Conservation (phyloP, 352 stramenopile species). For the Globisporangium alternatum region DNA sequence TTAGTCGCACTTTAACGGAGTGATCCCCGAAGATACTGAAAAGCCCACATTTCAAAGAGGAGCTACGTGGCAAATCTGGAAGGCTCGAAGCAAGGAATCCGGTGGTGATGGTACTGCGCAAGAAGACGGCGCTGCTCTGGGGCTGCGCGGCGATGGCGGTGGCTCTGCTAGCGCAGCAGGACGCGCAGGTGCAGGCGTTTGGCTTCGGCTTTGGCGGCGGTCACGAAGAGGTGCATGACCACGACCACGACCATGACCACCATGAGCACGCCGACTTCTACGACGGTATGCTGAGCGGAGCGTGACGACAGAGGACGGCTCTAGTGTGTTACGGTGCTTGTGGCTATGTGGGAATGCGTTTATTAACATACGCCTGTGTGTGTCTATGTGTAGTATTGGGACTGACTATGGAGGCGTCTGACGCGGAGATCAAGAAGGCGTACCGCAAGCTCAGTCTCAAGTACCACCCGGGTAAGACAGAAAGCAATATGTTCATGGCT, state of each 20-base stretch:
- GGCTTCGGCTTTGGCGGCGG: conserved; percentile 56
- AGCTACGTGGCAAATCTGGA: conserved; percentile 7
- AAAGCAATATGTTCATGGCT: neutral
- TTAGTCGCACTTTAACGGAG: neutral
- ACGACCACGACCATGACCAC: conserved; percentile 46
- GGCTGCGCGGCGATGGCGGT: conserved; percentile 26
- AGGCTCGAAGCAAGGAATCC: neutral
- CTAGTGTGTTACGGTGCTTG: conserved; percentile 6
- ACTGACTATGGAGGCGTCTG: conserved; percentile 74
- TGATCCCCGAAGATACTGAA: neutral
- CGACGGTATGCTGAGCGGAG: conserved; percentile 31
- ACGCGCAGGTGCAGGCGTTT: conserved; percentile 33
- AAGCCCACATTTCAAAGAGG: neutral
- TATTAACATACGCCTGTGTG: neutral
- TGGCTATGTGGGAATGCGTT: neutral
- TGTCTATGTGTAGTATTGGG: conserved; percentile 45
- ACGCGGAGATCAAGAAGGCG: conserved; percentile 94
- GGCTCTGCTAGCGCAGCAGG: conserved; percentile 28
- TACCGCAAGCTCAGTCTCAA: conserved; percentile 95
- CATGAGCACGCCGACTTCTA: conserved; percentile 78
- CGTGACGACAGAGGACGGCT: neutral
- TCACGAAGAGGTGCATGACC: conserved; percentile 17
- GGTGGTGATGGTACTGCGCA: conserved; percentile 19
- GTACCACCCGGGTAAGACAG: conserved; percentile 87
- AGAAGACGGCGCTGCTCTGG: conserved; percentile 27